A percentile compares a stretch with the other conserved stretches of the same genome.
Conservation (phyloP, 306 rosid species). For the Trifolium pratense region DNA sequence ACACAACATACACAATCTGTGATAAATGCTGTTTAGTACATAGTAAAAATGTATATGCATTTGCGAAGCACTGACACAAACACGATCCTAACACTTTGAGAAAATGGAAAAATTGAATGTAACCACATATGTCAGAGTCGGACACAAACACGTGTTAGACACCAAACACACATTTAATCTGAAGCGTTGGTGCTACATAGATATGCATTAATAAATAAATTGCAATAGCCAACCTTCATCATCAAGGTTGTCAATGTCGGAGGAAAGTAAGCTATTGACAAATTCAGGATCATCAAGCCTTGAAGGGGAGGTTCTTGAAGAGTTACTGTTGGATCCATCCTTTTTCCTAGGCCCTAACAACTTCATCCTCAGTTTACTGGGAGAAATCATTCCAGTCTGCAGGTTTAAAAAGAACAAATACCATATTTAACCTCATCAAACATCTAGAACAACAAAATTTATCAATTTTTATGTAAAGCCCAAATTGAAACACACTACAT, state of each 20-base stretch:
- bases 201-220: not conserved
- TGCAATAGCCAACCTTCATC: slow-evolving; percentile 67
- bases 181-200: not conserved
- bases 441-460: slow-evolving; percentile 22
- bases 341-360: slow-evolving; percentile 80
- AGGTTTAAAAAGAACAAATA: slow-evolving; percentile 10
- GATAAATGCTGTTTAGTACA: not conserved
- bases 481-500: slow-evolving; percentile 13
- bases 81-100: not conserved
- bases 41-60: not conserved
- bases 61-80: not conserved
- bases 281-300: slow-evolving; percentile 73
- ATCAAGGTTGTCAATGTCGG: slow-evolving; percentile 55
- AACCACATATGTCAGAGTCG: not conserved
- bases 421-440: slow-evolving; percentile 15
- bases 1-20: not conserved
- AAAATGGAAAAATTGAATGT: not conserved
- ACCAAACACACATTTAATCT: not conserved
- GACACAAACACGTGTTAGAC: not conserved
- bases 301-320: slow-evolving; percentile 94
- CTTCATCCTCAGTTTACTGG: slow-evolving; percentile 93
- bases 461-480: slow-evolving; percentile 31
- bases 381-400: slow-evolving; percentile 94
- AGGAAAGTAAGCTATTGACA: slow-evolving; percentile 67
- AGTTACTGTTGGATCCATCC: slow-evolving; percentile 87